Conservation (phyloP, 2,329 filamentous ascomycete species). For the Fusarium agapanthi region DNA sequence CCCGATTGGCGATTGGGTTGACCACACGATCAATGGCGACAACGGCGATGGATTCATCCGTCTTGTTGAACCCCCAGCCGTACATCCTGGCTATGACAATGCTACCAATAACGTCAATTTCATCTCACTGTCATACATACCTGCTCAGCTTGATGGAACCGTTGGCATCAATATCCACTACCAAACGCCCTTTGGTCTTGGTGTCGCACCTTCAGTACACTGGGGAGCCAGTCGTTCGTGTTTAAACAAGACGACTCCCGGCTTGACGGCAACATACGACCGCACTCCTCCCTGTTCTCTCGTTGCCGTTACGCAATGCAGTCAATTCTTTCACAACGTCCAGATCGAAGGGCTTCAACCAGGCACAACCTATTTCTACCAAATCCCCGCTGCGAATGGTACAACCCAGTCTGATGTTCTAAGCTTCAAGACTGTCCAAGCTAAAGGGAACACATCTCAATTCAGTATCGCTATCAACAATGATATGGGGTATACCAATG, state of each 20-base stretch:
- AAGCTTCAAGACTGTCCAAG: not conserved
- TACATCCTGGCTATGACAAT: not conserved
- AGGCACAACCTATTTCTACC: not conserved
- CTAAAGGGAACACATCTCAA: not conserved
- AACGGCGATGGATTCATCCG: not conserved
- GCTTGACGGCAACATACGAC: not conserved
- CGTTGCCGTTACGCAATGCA: not conserved
- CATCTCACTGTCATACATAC: not conserved
- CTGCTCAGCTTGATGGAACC: fast-evolving
- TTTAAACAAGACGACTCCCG: not conserved
- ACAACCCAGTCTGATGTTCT: not conserved
- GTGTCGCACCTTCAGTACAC: fast-evolving
- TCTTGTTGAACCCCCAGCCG: not conserved
- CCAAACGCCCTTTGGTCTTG: not conserved
- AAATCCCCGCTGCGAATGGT: not conserved
- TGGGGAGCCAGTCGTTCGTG: not conserved
- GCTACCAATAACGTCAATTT: not conserved
- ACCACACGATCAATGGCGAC: not conserved
- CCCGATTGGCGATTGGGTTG: not conserved
- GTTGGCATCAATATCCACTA: not conserved
- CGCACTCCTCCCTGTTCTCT: not conserved
- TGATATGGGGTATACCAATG: not conserved
- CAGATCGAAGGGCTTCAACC: not conserved
- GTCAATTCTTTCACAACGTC: not conserved
- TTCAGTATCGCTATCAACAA: not conserved